These are phyloP conservation scores for Blastobotrys serpentis DNA, from an alignment of 1,139 yeast genomes.

Conservation along the genomic window DNA sequence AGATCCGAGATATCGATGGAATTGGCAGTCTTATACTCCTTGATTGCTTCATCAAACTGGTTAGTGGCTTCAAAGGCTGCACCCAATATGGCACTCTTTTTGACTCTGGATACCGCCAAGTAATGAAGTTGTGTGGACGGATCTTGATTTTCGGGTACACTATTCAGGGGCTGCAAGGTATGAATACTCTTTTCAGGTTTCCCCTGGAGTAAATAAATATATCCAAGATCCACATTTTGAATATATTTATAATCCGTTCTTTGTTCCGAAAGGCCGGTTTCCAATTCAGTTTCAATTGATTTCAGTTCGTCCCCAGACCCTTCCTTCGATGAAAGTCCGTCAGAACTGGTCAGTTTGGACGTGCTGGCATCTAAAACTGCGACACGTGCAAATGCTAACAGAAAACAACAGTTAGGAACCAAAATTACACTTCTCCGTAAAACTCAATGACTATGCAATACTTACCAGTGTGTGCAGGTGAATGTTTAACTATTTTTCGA, in stretches of 20 bases:
- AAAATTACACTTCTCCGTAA: neutral
- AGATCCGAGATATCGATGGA: constrained; percentile 15
- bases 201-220: constrained; percentile 24
- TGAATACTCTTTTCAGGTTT: constrained; percentile 22
- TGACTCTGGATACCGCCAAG: constrained; percentile 25
- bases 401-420: neutral
- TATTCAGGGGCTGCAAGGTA: constrained; percentile 16
- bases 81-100: constrained; percentile 31
- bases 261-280: neutral
- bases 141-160: neutral
- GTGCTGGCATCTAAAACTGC: constrained; percentile 10
- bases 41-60: constrained; percentile 28
- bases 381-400: constrained; percentile 11
- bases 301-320: neutral
- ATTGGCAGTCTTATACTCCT: constrained; percentile 24
- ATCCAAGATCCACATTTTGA: constrained; percentile 26
- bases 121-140: constrained; percentile 18
- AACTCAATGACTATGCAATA: neutral
- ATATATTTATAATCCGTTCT: constrained; percentile 19
- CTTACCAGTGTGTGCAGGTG: constrained; percentile 18
- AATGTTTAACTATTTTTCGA: constrained; percentile 25
- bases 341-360: constrained; percentile 3
- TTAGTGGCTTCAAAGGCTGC: constrained; percentile 29
- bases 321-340: constrained; percentile 5
- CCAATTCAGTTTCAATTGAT: constrained; percentile 9